phyloP scores from a whole-genome alignment of 495 filamentous ascomycete species.

The Hypoxylon cercidicola region DNA sequence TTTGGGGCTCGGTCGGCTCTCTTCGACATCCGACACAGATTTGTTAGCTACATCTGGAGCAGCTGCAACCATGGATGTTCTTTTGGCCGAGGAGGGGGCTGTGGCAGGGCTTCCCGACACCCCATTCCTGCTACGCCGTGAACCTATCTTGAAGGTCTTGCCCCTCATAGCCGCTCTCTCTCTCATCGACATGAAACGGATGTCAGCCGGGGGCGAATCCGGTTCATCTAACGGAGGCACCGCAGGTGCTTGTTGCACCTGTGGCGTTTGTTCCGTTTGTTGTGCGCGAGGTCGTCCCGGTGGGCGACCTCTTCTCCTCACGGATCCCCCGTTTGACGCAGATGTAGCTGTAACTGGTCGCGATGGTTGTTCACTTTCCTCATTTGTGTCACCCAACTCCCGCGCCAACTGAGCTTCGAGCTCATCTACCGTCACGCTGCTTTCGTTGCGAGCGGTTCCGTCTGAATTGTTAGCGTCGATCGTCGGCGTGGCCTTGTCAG shows the following conservation, averaged over 20 bases:
- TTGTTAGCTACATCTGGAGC: slow-evolving; percentile 4
- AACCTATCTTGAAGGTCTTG: slow-evolving; percentile 56
- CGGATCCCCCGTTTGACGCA: slow-evolving; percentile 12
- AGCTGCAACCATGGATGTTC: slow-evolving; percentile 15
- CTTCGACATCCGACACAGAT: slow-evolving; percentile 2
- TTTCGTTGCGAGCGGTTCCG: slow-evolving; percentile 16
- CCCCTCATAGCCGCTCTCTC: slow-evolving; percentile 58
- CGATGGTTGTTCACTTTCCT: slow-evolving; percentile 11
- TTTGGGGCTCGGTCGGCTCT: slow-evolving; percentile 26
- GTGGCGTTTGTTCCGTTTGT: slow-evolving; percentile 3
- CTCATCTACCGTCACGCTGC: slow-evolving; percentile 38
- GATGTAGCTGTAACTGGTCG: slow-evolving; percentile 8
- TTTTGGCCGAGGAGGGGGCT: slow-evolving; percentile 17
- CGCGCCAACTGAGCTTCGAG: slow-evolving; percentile 41
- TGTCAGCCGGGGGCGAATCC: slow-evolving; percentile 26
- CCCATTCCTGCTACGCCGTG: slow-evolving; percentile 35
- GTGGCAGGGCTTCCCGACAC: slow-evolving; percentile 29
- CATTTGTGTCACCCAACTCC: slow-evolving; percentile 27
- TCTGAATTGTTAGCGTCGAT: slow-evolving; percentile 22
- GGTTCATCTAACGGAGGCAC: slow-evolving; percentile 4
- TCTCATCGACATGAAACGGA: slow-evolving; percentile 54
- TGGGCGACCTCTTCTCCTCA: slow-evolving; percentile 31
- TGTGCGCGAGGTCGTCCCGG: slow-evolving; percentile 26
- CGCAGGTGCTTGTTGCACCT: not conserved
- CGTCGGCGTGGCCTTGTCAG: slow-evolving; percentile 17